These are phyloP conservation scores for Biscogniauxia mediterranea DNA, from an alignment of 2,329 filamentous ascomycete species.

Conservation along the genomic window DNA sequence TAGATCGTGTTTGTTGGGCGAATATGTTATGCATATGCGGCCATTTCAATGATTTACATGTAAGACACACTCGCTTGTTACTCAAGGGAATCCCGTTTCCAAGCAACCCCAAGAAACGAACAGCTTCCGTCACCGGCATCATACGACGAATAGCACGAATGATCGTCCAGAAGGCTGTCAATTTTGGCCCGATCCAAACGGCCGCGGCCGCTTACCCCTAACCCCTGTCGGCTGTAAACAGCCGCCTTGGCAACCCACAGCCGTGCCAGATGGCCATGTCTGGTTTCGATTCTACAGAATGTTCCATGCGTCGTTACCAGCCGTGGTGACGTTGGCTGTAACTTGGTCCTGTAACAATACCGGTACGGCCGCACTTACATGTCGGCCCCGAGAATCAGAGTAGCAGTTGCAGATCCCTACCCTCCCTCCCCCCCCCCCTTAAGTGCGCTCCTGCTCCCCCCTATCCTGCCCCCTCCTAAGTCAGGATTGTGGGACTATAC, in stretches of 20 bases:
- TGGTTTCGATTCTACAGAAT: background rate
- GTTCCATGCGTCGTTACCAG: background rate
- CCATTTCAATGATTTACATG: background rate
- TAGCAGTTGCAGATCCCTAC: background rate
- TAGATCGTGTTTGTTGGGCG: background rate
- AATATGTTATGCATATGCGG: background rate
- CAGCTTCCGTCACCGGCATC: background rate
- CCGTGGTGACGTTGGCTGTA: background rate
- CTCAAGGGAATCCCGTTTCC: background rate
- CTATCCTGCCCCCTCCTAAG: too few species aligned
- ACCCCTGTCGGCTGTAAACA: background rate
- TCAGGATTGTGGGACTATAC: too few species aligned
- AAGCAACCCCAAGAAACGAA: background rate
- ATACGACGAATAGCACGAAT: background rate
- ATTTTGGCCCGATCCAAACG: background rate
- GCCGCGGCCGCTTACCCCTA: background rate
- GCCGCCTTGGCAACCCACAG: background rate
- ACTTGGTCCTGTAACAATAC: background rate
- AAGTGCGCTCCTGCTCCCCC: background rate
- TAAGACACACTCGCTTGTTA: background rate
- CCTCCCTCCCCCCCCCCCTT: background rate
- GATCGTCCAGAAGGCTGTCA: background rate
- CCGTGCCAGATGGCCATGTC: background rate
- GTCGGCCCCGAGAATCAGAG: background rate
- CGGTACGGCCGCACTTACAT: background rate